Evolutionary conservation across 257 asterid genomes (phyloP).

Genomic region (Ophiorrhiza pumila): DNA sequence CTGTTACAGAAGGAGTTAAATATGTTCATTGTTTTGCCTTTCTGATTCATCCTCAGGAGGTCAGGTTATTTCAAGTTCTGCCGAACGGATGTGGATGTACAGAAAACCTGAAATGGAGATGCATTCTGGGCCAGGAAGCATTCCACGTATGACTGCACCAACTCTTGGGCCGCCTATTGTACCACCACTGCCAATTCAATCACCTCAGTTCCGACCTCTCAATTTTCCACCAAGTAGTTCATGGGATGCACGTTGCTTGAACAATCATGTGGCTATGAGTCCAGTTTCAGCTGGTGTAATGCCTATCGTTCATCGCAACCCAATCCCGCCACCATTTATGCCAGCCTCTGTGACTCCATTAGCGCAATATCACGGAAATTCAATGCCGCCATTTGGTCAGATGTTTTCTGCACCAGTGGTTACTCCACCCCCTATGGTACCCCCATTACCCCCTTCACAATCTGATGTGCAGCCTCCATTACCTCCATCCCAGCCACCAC

Average conservation of each 20-base stretch:
- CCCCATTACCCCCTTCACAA: constrained; percentile 49
- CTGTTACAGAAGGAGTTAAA: not conserved
- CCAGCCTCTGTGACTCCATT: constrained; percentile 81
- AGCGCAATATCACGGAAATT: constrained; percentile 53
- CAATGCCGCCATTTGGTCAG: constrained; percentile 59
- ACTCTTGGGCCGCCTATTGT: constrained; percentile 45
- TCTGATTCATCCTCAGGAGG: constrained; percentile 22
- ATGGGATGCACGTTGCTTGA: constrained; percentile 69
- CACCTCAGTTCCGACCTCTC: constrained; percentile 50
- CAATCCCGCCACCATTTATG: constrained; percentile 63
- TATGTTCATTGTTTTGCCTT: not conserved
- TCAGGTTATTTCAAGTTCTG: constrained; percentile 25
- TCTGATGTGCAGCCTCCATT: constrained; percentile 44
- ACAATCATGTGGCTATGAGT: constrained; percentile 44
- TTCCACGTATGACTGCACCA: constrained; percentile 39
- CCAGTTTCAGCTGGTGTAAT: constrained; percentile 41
- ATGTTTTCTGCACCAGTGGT: constrained; percentile 52
- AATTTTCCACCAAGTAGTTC: constrained; percentile 60
- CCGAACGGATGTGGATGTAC: constrained; percentile 38
- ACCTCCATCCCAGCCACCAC: constrained; percentile 63
- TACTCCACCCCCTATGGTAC: constrained; percentile 53
- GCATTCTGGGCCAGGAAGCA: constrained; percentile 45
- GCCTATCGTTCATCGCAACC: constrained; percentile 47
- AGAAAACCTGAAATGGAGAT: constrained; percentile 48
- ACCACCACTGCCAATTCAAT: constrained; percentile 57